Base-by-base conservation (phyloP, 495 filamentous ascomycete species). In the Trichoderma reesei region DNA sequence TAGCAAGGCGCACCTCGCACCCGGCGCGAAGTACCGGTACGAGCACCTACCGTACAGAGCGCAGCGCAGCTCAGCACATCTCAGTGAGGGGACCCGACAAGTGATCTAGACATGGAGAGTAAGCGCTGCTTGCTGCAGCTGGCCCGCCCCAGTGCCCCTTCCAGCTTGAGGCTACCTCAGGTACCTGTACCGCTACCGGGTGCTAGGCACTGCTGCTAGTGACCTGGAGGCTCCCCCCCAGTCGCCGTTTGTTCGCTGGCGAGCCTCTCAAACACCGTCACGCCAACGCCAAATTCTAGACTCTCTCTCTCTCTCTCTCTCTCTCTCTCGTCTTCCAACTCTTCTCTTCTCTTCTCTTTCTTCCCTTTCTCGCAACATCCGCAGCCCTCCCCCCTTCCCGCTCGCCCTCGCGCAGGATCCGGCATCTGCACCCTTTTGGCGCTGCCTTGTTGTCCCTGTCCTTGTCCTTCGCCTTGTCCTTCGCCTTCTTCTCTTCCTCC, bases 361-460 rank as follows among this genome's bases (percentile, higher is more conserved):
- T 54, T 31, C 18, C 11, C n/a, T n/a, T 31, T 31, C 26, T 56
- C 18, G 51, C 51, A 56, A 56, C 51, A 56, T 56, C 31, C 51
- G 51, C 51, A 56, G 51, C 51, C 51, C 51, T 56, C 51, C 51
- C 51, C 20, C n/a, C 26, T 56, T 51, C 46, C 46, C 46, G 46
- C 46, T 56, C 51, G 51, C 51, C 51, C 51, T 56, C 51, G 51
- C 51, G 51, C 51, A 56, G 51, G 51, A 56, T 56, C 51, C 51
- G 51, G 51, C 51, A 56, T 56, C 51, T 56, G 51, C 51, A 56
- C 7, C 31, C 20, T 56, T 60, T n/a, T n/a, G 65, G 59, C 64
- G 64, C 63, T 64, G 60, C 51, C 51, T 56, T 65, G 54, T 65
- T 59, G 39, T 62, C 64, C 39, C 44, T 67, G n/a, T n/a, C n/a